A percentile compares a stretch with the other conserved stretches of the same genome.
These are phyloP conservation scores for Globisporangium uncinulatum DNA, from an alignment of 352 stramenopile genomes.

Conservation along the genomic window DNA sequence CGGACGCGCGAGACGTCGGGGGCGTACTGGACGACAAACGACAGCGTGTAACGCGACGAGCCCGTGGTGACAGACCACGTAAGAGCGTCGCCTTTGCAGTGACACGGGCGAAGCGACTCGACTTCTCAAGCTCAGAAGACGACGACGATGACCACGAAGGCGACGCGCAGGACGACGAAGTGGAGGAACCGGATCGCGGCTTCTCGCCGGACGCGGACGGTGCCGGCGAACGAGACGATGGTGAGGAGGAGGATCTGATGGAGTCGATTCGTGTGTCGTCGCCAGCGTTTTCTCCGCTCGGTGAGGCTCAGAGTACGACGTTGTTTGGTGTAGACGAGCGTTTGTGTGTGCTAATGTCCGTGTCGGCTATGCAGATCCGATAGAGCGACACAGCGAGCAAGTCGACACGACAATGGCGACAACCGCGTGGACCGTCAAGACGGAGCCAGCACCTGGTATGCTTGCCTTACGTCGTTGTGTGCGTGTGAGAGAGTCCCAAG, in stretches of 20 bases:
- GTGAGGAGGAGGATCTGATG: too few species aligned
- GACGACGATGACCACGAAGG: not conserved
- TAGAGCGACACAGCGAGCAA: too few species aligned
- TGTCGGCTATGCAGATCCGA: not conserved
- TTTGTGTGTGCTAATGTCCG: too few species aligned
- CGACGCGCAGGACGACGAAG: not conserved
- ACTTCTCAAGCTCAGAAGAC: not conserved
- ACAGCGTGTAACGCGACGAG: not conserved
- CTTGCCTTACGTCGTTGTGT: not conserved
- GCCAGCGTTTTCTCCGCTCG: too few species aligned
- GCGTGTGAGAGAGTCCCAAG: too few species aligned
- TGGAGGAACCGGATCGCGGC: not conserved
- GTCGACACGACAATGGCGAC: not conserved
- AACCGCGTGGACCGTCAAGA: not conserved
- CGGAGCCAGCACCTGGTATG: not conserved
- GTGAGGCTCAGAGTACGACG: too few species aligned
- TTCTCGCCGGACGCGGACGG: not conserved
- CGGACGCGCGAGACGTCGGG: not conserved
- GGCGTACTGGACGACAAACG: too few species aligned
- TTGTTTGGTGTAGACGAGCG: too few species aligned
- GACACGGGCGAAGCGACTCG: not conserved
- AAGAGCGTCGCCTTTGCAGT: not conserved
- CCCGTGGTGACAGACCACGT: not conserved
- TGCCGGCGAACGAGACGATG: not conserved
- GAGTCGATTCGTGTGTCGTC: too few species aligned